Base-by-base conservation (phyloP, 2,329 filamentous ascomycete species). In the Pseudocercospora fuligena region DNA sequence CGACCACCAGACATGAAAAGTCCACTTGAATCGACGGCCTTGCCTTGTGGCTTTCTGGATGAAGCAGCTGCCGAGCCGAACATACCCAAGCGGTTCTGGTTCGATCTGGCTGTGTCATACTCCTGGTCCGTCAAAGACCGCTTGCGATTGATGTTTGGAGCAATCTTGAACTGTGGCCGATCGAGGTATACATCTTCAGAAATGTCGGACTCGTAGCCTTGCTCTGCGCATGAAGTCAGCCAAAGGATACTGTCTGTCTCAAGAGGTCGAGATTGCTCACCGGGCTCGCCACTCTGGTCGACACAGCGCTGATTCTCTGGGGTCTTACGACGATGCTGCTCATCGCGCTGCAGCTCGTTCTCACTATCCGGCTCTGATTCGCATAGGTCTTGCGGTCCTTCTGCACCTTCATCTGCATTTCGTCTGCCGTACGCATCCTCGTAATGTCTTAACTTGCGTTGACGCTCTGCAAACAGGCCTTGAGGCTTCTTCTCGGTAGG, bases 301-400 rank as follows among this genome's bases (percentile, higher is more conserved):
- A 54, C 47, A 6, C 1, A 19, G 21, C 31, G 16, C 54, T 61
- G 21, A 12, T 60, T 21, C 8, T 49, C 47, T 21, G 16, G 21
- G 5, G 25, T 31, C 49, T 67, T 64, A 54, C 14, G 23, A 25
- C 56, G 56, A 58, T 11, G 33, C 31, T 58, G 54, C 31, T 36
- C 54, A 40, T 33, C 9, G 5, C 31, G 54, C 8, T 58, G 56
- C 31, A 40, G 8, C 25, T 70, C 63, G n/a, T 69, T 61, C 21
- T 72, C 71, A 29, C 66, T 71, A 33, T 72, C 65, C 12, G 65
- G 53, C 16, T 74, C 72, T 23, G 65, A 68, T n/a, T 74, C 72
- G 66, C 72, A 75, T 2, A 33, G 11, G 19, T 75, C 70, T 12
- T 65, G 33, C 12, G 36, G 14, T 9, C 56, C 58, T 40, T 71